Base-by-base conservation (phyloP, 2,329 filamentous ascomycete species). In the Ascochyta fabae region DNA sequence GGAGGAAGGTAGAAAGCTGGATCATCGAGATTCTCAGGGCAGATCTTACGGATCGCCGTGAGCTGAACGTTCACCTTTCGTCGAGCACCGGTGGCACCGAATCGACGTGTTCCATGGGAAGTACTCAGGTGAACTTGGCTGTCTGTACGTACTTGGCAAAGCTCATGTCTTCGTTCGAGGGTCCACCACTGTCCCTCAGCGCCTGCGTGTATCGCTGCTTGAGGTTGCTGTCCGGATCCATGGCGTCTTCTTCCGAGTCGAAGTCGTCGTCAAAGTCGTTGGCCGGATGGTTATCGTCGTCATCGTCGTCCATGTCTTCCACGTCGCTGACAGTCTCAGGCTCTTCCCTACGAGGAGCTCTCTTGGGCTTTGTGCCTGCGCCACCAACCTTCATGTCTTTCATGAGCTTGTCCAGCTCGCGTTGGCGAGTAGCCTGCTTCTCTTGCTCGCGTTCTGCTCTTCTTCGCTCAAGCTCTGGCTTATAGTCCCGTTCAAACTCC, bases 361-460 rank as follows among this genome's bases (percentile, higher is more conserved):
- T 74, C 35, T 74, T 77, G 22, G 60, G 60, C 41, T 72, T 71
- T 33, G 67, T 68, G 34, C 63, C 59, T 15, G 69, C 60, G 10
- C 68, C 71, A 4, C 70, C 68, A 41, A 91, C 83, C 48, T 83
- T 82, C 91, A 99, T 96, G 65, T 95, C 94, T 73, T 89, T 89
- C 92, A 99, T 96, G 81, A 99, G 86, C 79, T 91, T 92, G 58
- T 90, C 91, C 26, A 99, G 79, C 74, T 99, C 93, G 69, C 88
- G 86, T 68, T 96, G 88, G 41, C 92, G 83, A 26, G 85, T 79
- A 55, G 84, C 84, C 58, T 86, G 83, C 80, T 93, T 94, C 64
- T 87, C 83, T 58, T 89, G 84, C 58, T 96, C 91, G 23, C 92
- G 85, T 73, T 94, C 87, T 57, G 86, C 84, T 60, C 87, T 83